Evolutionary conservation across 192 early-diverging fungal species (phyloP).

Genomic region (Paraglomus occultum): DNA sequence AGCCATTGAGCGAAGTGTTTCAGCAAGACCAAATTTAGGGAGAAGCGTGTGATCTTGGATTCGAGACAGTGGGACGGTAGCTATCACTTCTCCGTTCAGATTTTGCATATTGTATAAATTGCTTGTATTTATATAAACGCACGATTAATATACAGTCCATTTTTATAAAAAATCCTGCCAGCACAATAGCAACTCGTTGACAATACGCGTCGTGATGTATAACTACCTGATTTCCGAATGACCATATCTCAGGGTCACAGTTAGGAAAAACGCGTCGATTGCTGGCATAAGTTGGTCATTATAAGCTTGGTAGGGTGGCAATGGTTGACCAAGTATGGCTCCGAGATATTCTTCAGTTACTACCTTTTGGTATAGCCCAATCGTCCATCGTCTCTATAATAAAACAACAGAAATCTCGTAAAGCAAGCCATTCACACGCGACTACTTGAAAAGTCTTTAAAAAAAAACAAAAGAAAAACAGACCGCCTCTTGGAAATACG

Average conservation of each 20-base stretch:
- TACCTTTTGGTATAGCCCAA: neutral
- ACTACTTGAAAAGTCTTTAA: no score
- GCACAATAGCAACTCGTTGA: no score
- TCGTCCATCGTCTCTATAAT: neutral
- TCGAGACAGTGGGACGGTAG: neutral
- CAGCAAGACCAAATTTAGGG: conserved; percentile 10
- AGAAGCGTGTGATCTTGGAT: neutral
- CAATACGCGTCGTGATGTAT: neutral
- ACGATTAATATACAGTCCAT: neutral
- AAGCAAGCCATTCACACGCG: no score
- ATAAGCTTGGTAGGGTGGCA: neutral
- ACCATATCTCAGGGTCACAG: conserved; percentile 1
- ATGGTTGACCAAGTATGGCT: neutral
- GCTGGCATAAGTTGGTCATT: neutral
- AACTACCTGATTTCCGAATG: conserved; percentile 10
- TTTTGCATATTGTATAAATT: conserved; percentile 20
- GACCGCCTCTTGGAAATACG: conserved; percentile 20
- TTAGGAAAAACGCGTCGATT: conserved; percentile 4
- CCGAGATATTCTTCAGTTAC: conserved; percentile 4
- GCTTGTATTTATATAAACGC: neutral
- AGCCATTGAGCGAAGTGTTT: conserved; percentile 1
- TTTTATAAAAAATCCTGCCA: no score
- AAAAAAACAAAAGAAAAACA: no score
- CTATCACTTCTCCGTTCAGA: neutral
- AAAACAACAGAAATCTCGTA: neutral